phyloP scores from a whole-genome alignment of 164 flowering plant species.

The Stephania japonica region DNA sequence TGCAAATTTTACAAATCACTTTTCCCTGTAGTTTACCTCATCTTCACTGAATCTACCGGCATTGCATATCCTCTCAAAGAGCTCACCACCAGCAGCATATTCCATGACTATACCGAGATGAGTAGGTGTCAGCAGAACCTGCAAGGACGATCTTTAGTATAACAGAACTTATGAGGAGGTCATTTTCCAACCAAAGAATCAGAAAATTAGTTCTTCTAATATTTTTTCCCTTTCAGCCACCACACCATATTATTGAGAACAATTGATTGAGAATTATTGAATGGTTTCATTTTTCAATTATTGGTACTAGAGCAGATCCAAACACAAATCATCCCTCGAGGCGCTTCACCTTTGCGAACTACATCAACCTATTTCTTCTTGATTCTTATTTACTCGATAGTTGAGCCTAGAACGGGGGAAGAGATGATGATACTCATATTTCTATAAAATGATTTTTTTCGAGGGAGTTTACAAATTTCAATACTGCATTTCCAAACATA shows the following conservation, averaged over 20 bases:
- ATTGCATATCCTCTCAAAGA: conserved; percentile 68
- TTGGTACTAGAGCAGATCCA: neutral
- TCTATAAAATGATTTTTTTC: neutral
- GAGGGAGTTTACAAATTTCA: neutral
- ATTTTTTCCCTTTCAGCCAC: neutral
- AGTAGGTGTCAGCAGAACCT: conserved; percentile 75
- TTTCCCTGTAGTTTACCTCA: conserved; percentile 40
- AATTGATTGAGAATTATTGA: neutral
- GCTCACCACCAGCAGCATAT: conserved; percentile 86
- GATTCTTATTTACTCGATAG: too few relatives aligned
- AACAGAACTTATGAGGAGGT: neutral
- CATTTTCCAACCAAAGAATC: neutral
- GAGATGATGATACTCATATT: neutral
- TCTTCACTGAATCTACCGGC: conserved; percentile 87
- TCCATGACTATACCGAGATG: conserved; percentile 90
- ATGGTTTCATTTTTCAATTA: neutral
- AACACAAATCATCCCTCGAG: neutral
- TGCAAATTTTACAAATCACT: neutral
- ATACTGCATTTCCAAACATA: neutral
- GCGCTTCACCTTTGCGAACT: neutral
- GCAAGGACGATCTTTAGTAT: conserved; percentile 11
- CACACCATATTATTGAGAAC: neutral
- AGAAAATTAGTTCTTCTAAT: neutral
- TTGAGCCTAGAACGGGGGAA: too few relatives aligned
- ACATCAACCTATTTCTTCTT: neutral